Evolutionary conservation across 2,329 filamentous ascomycete species (phyloP).

Genomic region (Aspergillus texensis): DNA sequence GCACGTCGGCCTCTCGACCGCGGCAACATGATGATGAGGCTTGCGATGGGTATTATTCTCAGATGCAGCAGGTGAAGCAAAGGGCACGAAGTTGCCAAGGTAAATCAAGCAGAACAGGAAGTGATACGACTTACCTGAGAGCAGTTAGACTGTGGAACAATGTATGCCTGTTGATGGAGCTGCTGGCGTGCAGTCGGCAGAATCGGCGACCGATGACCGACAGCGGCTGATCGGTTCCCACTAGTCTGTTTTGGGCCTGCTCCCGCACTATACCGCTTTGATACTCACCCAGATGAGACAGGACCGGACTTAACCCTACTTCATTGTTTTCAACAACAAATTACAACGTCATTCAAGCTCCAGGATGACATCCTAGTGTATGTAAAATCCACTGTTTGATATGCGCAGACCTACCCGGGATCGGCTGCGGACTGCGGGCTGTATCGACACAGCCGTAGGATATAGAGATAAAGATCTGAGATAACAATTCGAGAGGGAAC

Average conservation of each 20-base stretch:
- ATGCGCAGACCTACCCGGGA: not conserved
- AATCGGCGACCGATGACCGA: slow-evolving; percentile 9
- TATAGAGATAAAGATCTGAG: not conserved
- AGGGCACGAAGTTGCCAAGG: not conserved
- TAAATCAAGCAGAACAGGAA: not conserved
- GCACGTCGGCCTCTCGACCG: slow-evolving; percentile 1
- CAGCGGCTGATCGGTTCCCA: not conserved
- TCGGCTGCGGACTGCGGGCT: not conserved
- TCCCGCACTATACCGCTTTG: not conserved
- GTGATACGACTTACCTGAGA: not conserved
- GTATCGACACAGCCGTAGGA: not conserved
- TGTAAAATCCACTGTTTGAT: too few species aligned
- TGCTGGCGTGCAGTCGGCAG: slow-evolving; percentile 1
- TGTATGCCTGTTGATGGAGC: not conserved
- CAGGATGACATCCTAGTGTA: too few species aligned
- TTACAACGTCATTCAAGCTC: too few species aligned
- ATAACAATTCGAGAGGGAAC: not conserved
- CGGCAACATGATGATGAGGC: not conserved
- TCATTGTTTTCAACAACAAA: too few species aligned
- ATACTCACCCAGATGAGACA: too few species aligned
- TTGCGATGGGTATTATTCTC: not conserved
- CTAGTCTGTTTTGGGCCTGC: not conserved
- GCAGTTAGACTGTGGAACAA: not conserved
- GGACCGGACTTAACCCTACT: too few species aligned
- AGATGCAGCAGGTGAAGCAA: not conserved